Conservation (phyloP, 2,329 filamentous ascomycete genomes). For the Helminthosporium solani region DNA sequence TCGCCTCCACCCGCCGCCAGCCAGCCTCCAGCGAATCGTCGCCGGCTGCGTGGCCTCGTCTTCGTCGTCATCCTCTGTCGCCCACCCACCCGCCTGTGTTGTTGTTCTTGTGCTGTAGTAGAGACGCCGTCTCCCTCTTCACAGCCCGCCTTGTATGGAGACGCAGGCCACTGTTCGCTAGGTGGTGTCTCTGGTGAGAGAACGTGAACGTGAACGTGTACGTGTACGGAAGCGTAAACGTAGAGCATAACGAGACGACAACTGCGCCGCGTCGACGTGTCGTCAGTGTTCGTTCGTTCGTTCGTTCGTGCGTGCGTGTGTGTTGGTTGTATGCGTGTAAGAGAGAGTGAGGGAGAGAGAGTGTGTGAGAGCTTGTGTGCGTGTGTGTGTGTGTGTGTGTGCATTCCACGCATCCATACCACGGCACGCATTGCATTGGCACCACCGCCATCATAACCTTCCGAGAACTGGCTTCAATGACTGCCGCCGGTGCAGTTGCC, state of each 20-base stretch:
- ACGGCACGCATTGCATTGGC: conserved; percentile 11
- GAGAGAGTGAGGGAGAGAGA: too few relatives aligned
- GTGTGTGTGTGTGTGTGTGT: too few relatives aligned
- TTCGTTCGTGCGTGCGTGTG: too few relatives aligned
- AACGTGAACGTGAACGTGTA: conserved; percentile 19
- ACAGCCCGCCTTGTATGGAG: conserved; percentile 40
- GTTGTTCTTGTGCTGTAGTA: not conserved
- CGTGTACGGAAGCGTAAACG: conserved; percentile 14
- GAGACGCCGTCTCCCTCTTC: too few relatives aligned
- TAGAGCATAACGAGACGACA: not conserved
- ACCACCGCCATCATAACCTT: conserved; percentile 30
- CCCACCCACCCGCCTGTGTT: too few relatives aligned
- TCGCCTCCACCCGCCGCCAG: conserved; percentile 16
- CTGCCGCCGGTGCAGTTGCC: conserved; percentile 19
- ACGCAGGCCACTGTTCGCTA: conserved; percentile 29
- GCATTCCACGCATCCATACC: conserved; percentile 35
- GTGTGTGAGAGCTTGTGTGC: too few relatives aligned
- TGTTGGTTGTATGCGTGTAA: too few relatives aligned
- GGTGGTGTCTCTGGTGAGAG: conserved; percentile 26
- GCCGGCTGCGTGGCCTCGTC: conserved; percentile 15
- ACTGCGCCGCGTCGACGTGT: conserved; percentile 8
- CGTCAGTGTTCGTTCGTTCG: too few relatives aligned
- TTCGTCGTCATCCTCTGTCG: conserved; percentile 8
- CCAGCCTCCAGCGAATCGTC: conserved; percentile 27
- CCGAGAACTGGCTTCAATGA: conserved; percentile 23